Base-by-base conservation (phyloP, 1,284 basidiomycete genomes). In the Melampsora larici-populina region DNA sequence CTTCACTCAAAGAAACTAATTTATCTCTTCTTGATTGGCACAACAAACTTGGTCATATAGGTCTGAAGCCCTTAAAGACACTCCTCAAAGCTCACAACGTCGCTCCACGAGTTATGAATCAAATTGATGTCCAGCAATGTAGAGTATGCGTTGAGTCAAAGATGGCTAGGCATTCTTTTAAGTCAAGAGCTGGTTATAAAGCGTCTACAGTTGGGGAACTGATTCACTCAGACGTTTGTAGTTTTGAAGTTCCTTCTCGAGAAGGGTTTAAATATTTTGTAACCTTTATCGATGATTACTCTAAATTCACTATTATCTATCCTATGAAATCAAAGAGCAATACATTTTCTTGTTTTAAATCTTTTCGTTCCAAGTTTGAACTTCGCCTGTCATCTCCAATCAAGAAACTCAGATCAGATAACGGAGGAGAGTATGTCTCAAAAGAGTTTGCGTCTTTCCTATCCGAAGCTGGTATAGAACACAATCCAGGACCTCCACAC, bases 401-500 rank as follows among this genome's bases (percentile, higher is more conserved):
- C 70, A 83, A 82, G 65, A 84, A 77, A 4, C 29, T 84, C 3
- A 79, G 82, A 3, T 78, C 81, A 79, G 83, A 86, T 80, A 82
- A 83, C 33, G 83, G 84, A 29, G 81, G 81, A 1, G 81, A 85
- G 80, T 83, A 82, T 77, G 70, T 78, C 9, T 79, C 79, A 2
- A 78, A 79, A 4, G 80, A 74, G 5, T 83, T 85, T 75, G 26
- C 72, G 15, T 79, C 78, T 0, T 83, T 81, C 60, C 82, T n/a
- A n/a, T n/a, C n/a, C n/a, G n/a, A n/a, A n/a, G n/a, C n/a, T n/a
- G n/a, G n/a, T n/a, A n/a, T n/a, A 85, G 5, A 78, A 26, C 81
- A 79, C 36, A 78, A 83, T 58, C 79, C 83, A n/a, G 84, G 83
- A 18, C 80, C 84, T 0, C 85, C 86, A 70, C 82, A 86, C 75